These are phyloP conservation scores for Pisolithus marmoratus DNA, from an alignment of 768 basidiomycete genomes.

Conservation along the genomic window DNA sequence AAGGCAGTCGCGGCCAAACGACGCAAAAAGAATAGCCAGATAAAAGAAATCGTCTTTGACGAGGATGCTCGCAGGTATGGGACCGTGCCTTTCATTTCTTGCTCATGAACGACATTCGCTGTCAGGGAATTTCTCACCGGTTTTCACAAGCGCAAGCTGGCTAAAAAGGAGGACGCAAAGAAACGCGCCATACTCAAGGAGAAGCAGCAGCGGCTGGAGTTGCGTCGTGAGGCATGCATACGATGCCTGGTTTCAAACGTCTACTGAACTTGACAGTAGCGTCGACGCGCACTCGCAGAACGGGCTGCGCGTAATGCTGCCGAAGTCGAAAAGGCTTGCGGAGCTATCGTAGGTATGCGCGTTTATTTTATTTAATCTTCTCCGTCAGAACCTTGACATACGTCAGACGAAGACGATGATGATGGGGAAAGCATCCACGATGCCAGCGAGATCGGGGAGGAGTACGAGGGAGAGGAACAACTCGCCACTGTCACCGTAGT, in stretches of 20 bases:
- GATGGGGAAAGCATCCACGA: constrained; percentile 44
- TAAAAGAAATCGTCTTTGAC: constrained; percentile 82
- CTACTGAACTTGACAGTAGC: constrained; percentile 38
- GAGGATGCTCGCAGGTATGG: constrained; percentile 75
- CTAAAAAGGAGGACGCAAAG: constrained; percentile 72
- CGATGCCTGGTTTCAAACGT: constrained; percentile 9
- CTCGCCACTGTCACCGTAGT: constrained; percentile 87
- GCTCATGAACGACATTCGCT: not conserved
- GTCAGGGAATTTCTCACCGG: constrained; percentile 86
- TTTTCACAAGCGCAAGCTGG: constrained; percentile 88
- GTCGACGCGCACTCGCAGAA: constrained; percentile 72
- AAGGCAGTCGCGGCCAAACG: constrained; percentile 61
- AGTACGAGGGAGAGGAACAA: constrained; percentile 80
- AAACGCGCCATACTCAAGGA: constrained; percentile 71
- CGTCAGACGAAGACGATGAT: constrained; percentile 31
- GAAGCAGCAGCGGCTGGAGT: constrained; percentile 67
- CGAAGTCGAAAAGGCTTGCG: constrained; percentile 71
- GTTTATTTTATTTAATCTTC: not conserved
- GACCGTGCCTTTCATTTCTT: constrained; percentile 11
- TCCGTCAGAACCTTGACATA: constrained; percentile 11
- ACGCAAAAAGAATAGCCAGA: constrained; percentile 56
- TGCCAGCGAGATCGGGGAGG: constrained; percentile 45
- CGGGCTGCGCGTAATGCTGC: constrained; percentile 73
- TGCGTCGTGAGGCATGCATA: constrained; percentile 67
- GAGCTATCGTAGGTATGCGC: constrained; percentile 40